These are phyloP conservation scores for Candida hispaniensis DNA, from an alignment of 805 yeast species.

Conservation along the genomic window DNA sequence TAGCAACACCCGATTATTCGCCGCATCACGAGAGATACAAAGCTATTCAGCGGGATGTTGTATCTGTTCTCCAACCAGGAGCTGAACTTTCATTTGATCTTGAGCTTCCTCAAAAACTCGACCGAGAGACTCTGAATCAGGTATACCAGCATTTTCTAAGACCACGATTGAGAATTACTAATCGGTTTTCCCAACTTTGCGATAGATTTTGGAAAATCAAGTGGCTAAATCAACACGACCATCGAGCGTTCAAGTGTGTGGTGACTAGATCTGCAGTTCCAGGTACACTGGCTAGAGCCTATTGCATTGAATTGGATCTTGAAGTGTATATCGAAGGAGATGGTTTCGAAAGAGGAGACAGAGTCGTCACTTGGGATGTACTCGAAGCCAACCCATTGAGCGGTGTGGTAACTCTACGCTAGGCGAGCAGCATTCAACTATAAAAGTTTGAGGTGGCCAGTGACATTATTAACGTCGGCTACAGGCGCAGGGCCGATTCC, in stretches of 20 bases:
- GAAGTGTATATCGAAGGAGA: conserved; percentile 36
- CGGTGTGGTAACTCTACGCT: conserved; percentile 33
- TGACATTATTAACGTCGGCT: conserved; percentile 62
- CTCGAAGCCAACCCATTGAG: conserved; percentile 34
- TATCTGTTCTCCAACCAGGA: neutral
- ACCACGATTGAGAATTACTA: conserved; percentile 4
- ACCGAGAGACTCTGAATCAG: neutral
- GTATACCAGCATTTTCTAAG: conserved; percentile 3
- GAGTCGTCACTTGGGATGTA: conserved; percentile 37
- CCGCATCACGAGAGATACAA: conserved; percentile 1
- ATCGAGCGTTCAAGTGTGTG: conserved; percentile 12
- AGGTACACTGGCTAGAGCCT: conserved; percentile 32
- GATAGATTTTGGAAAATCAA: conserved; percentile 10
- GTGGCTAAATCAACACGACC: conserved; percentile 8
- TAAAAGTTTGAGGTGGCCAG: conserved; percentile 67
- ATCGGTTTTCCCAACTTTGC: conserved; percentile 3
- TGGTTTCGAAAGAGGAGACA: conserved; percentile 35
- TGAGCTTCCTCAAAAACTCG: conserved; percentile 5
- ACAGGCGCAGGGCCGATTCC: conserved; percentile 96
- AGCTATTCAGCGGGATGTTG: conserved; percentile 3
- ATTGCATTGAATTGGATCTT: conserved; percentile 38
- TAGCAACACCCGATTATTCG: conserved; percentile 1
- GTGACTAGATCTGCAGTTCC: conserved; percentile 11
- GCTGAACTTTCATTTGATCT: conserved; percentile 1
- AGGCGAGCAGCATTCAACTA: conserved; percentile 25